Conservation (phyloP, 202 grass and related monocot species). For the Carex sylvatica region DNA sequence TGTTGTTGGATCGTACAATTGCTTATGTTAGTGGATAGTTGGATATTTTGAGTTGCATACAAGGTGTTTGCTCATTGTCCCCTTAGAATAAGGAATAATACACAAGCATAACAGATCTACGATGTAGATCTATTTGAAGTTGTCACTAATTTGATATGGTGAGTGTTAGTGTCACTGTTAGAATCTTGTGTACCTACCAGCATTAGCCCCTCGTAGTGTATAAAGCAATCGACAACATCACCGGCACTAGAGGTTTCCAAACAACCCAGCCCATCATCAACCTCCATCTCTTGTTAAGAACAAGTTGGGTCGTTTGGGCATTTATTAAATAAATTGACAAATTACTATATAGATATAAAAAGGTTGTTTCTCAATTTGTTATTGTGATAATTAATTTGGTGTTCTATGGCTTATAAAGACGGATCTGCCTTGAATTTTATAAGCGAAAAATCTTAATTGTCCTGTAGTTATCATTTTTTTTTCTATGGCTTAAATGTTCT, state of each 20-base stretch:
- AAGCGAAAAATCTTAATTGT: not conserved
- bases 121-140: no score
- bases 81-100: not conserved
- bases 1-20: no score
- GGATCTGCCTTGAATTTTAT: not conserved
- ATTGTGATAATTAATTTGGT: not conserved
- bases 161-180: no score
- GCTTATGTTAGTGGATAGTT: not conserved
- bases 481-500: no score
- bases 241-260: not conserved
- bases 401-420: not conserved
- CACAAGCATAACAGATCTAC: no score
- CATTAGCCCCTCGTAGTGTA: no score
- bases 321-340: not conserved
- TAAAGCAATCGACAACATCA: no score
- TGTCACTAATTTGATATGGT: no score
- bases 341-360: not conserved
- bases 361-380: not conserved
- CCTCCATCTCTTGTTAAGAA: not conserved
- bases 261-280: not conserved
- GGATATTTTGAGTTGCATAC: conserved; percentile 22
- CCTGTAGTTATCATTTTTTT: not conserved
- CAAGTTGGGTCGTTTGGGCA: not conserved
- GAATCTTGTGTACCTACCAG: no score
- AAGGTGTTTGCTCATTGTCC: conserved; percentile 41